A percentile compares a stretch with the other conserved stretches of the same genome.
These are phyloP conservation scores for Entomophthora muscae DNA, from an alignment of 371 early-diverging fungal genomes.

Conservation along the genomic window DNA sequence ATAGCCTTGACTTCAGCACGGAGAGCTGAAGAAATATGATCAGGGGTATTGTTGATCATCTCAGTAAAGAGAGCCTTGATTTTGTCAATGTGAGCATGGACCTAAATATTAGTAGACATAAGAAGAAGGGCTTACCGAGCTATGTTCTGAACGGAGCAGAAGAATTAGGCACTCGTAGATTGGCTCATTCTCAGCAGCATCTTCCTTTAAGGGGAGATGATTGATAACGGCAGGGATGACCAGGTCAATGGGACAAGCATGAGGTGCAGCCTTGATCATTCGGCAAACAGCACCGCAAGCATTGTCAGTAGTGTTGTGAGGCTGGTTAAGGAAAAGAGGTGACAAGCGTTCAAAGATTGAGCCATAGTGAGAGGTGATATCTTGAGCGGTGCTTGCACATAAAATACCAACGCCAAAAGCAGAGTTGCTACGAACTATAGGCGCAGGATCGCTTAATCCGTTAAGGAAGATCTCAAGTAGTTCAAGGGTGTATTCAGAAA, in stretches of 20 bases:
- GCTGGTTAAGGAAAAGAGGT: slow-evolving; percentile 46
- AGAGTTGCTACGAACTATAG: slow-evolving; percentile 70
- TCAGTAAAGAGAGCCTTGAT: slow-evolving; percentile 12
- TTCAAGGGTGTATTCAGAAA: slow-evolving; percentile 60
- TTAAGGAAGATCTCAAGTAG: slow-evolving; percentile 39
- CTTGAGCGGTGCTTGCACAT: slow-evolving; percentile 39
- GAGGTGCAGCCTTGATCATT: slow-evolving; percentile 47
- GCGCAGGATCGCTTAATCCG: slow-evolving; percentile 54
- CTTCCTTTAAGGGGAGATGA: slow-evolving; percentile 56
- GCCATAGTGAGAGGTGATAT: slow-evolving; percentile 50
- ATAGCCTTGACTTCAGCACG: not conserved
- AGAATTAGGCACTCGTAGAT: slow-evolving; percentile 50
- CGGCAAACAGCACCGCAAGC: slow-evolving; percentile 78
- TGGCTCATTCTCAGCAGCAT: slow-evolving; percentile 64
- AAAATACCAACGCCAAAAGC: slow-evolving; percentile 69
- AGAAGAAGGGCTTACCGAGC: slow-evolving; percentile 19
- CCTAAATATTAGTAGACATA: not conserved
- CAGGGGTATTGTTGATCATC: slow-evolving; percentile 12
- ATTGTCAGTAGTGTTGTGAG: slow-evolving; percentile 60
- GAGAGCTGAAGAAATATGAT: slow-evolving; percentile 9
- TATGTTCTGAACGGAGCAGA: slow-evolving; percentile 36
- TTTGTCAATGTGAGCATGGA: not conserved
- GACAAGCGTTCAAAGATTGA: slow-evolving; percentile 46
- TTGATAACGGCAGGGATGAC: slow-evolving; percentile 42
- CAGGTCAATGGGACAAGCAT: slow-evolving; percentile 49